phyloP scores from a whole-genome alignment of 306 rosid species.

The Canavalia ensiformis region DNA sequence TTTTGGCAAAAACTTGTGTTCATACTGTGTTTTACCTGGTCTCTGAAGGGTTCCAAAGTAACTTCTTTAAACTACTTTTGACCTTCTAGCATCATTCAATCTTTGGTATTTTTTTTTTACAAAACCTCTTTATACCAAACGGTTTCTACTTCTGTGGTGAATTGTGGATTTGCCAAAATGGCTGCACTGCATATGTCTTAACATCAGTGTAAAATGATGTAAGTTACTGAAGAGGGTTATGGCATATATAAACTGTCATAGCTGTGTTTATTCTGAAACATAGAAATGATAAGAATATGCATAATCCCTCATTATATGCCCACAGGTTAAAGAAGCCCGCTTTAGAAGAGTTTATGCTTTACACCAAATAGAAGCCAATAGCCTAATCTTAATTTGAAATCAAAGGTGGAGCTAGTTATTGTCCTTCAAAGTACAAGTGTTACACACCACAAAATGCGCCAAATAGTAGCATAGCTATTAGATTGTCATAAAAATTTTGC shows the following conservation, averaged over 20 bases:
- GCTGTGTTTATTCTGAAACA: not conserved
- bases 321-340: not conserved
- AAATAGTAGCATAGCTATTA: not conserved
- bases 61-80: slow-evolving; percentile 18
- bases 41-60: slow-evolving; percentile 1
- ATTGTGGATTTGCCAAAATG: not conserved
- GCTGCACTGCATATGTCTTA: not conserved
- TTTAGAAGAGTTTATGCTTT: not conserved
- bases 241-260: not conserved
- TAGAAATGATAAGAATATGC: not conserved
- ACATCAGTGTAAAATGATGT: not conserved
- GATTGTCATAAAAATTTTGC: not conserved
- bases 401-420: not conserved
- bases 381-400: not conserved
- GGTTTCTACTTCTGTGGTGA: not conserved
- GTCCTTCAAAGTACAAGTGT: not conserved
- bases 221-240: not conserved
- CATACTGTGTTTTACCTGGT: not conserved
- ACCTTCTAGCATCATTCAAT: not conserved
- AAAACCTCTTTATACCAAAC: not conserved
- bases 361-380: not conserved
- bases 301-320: not conserved
- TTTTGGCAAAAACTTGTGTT: not conserved
- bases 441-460: not conserved
- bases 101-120: not conserved